Percentiles rank a stretch among this genome's conserved stretches.
phyloP scores from a whole-genome alignment of 441 rosid genomes.

The Mallotus japonicus region DNA sequence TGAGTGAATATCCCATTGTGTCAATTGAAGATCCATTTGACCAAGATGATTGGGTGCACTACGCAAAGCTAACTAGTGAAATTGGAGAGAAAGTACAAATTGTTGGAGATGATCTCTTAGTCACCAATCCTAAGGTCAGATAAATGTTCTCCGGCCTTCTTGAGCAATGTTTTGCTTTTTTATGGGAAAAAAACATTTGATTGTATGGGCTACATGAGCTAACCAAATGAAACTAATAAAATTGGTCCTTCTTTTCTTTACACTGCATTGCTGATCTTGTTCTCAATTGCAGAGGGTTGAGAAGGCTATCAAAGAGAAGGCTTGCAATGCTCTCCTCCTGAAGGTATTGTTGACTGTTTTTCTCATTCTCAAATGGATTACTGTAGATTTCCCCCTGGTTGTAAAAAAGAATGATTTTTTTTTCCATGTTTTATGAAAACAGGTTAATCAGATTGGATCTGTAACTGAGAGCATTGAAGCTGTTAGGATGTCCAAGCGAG shows the following conservation, averaged over 20 bases:
- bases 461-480: conserved; percentile 98
- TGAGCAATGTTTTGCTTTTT: background rate
- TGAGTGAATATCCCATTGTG: conserved; percentile 84
- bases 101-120: conserved; percentile 96
- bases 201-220: background rate
- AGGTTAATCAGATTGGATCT: conserved; percentile 97
- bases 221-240: background rate
- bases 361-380: background rate
- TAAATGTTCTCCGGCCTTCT: background rate
- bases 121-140: conserved; percentile 92
- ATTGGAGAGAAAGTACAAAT: conserved; percentile 76
- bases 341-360: conserved; percentile 45
- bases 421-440: conserved; percentile 14
- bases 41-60: conserved; percentile 98
- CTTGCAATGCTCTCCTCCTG: conserved; percentile 96
- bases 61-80: conserved; percentile 68
- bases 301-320: conserved; percentile 78
- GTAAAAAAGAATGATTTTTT: background rate
- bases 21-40: conserved; percentile 97
- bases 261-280: background rate
- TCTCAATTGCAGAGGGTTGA: conserved; percentile 66
- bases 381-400: background rate
- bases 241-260: background rate
- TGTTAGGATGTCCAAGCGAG: conserved; percentile 87
- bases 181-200: background rate